phyloP scores from a whole-genome alignment of 164 flowering plant genomes.

The Malania oleifera region DNA sequence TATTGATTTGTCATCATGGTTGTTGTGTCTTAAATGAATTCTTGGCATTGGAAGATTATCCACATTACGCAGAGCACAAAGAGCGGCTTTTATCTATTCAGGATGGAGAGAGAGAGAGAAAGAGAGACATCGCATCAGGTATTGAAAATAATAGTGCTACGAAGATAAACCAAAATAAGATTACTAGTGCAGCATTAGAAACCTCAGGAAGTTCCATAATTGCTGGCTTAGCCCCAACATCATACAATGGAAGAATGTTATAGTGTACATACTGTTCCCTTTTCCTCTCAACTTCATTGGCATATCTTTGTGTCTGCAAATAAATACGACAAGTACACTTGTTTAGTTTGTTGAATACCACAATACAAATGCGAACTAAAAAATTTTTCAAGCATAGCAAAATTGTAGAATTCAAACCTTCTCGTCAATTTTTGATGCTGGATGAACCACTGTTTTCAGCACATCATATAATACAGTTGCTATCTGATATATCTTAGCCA shows the following conservation, averaged over 20 bases:
- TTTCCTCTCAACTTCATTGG: conserved; percentile 65
- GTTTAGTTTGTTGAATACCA: conserved; percentile 1
- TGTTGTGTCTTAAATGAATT: conserved; percentile 20
- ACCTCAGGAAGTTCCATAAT: conserved; percentile 98
- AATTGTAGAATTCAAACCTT: conserved; percentile 43
- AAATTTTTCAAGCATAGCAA: background rate
- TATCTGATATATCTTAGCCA: conserved; percentile 84
- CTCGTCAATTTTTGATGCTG: conserved; percentile 45
- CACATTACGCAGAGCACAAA: conserved; percentile 62
- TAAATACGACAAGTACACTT: background rate
- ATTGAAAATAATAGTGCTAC: background rate
- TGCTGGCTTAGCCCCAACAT: conserved; percentile 65
- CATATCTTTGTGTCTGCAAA: conserved; percentile 59
- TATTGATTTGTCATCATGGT: conserved; percentile 14
- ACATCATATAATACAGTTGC: conserved; percentile 87
- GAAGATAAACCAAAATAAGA: background rate
- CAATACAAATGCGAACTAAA: conserved; percentile 1
- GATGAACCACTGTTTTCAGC: conserved; percentile 61
- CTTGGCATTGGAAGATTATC: conserved; percentile 56
- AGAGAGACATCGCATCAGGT: background rate
- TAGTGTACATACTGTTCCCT: conserved; percentile 64
- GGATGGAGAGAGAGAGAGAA: background rate
- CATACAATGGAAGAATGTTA: conserved; percentile 84
- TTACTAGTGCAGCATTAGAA: conserved; percentile 10
- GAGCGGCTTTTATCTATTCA: conserved; percentile 79